Evolutionary conservation across 176 grass and related monocot genomes (phyloP).

Genomic region (Carex cristatella): DNA sequence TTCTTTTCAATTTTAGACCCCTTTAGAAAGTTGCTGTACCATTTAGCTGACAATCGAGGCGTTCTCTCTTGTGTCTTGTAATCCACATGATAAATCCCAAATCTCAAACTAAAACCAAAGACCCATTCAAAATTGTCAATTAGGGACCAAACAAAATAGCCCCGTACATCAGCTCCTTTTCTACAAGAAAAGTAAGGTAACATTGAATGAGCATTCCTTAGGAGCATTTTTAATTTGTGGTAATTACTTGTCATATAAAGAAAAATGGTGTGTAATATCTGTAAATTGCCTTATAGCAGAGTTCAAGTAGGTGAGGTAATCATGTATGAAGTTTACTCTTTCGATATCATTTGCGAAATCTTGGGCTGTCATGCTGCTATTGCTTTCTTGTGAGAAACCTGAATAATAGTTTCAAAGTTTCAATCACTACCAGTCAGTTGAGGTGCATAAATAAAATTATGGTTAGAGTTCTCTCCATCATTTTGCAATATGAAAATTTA

Average conservation of each 20-base stretch:
- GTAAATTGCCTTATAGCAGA: conserved; percentile 43
- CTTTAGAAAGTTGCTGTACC: conserved; percentile 46
- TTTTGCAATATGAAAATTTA: conserved; percentile 11
- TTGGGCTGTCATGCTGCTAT: conserved; percentile 18
- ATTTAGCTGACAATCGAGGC: conserved; percentile 37
- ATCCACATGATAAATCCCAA: conserved; percentile 58
- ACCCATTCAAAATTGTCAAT: conserved; percentile 58
- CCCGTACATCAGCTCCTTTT: conserved; percentile 57
- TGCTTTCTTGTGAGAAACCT: conserved; percentile 49
- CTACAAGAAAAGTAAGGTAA: conserved; percentile 16
- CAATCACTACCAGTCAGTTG: neutral
- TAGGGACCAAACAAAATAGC: conserved; percentile 68
- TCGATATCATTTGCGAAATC: conserved; percentile 36
- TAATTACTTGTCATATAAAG: neutral
- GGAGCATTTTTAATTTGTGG: neutral
- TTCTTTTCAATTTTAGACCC: conserved; percentile 18
- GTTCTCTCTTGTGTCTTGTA: conserved; percentile 38
- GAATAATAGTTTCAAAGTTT: conserved; percentile 14
- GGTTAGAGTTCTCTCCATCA: neutral
- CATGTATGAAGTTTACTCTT: conserved; percentile 36
- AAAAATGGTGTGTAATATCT: neutral
- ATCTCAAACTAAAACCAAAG: conserved; percentile 30
- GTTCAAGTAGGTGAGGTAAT: conserved; percentile 46
- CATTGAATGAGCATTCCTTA: neutral
- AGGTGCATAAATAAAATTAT: neutral